These are phyloP conservation scores for Gymnopilus dilepis DNA, from an alignment of 768 basidiomycete species.

Conservation along the genomic window DNA sequence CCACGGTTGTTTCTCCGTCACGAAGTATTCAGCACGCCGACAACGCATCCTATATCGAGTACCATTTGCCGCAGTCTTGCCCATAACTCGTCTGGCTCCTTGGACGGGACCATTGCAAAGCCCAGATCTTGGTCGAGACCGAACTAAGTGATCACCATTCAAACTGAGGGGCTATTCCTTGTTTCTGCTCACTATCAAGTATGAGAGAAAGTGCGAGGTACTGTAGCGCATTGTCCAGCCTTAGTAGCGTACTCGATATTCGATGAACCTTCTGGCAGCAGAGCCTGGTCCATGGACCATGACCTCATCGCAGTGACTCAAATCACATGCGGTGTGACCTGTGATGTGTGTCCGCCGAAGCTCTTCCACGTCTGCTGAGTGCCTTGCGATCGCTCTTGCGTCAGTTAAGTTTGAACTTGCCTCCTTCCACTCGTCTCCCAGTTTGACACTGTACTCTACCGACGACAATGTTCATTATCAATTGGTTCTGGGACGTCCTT, in stretches of 20 bases:
- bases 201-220: background rate
- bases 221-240: too few relatives aligned
- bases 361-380: conserved; percentile 14
- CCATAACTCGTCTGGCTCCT: conserved; percentile 12
- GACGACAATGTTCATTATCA: conserved; percentile 75
- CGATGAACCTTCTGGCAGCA: too few relatives aligned
- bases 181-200: background rate
- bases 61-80: conserved; percentile 15
- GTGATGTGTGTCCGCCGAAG: conserved; percentile 8
- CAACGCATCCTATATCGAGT: background rate
- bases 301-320: conserved; percentile 4
- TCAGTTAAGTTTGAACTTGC: conserved; percentile 15
- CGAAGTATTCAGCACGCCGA: too few relatives aligned
- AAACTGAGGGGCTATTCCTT: conserved; percentile 3
- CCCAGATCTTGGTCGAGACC: background rate
- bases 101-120: conserved; percentile 12
- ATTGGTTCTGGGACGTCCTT: conserved; percentile 98
- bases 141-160: conserved; percentile 7
- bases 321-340: conserved; percentile 11
- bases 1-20: too few relatives aligned
- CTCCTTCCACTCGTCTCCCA: conserved; percentile 12
- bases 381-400: conserved; percentile 1
- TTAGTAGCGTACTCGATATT: background rate
- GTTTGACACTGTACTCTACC: conserved; percentile 22
- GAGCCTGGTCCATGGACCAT: background rate